Conservation (phyloP, 169 alveolate species). For the Toxoplasma gondii region DNA sequence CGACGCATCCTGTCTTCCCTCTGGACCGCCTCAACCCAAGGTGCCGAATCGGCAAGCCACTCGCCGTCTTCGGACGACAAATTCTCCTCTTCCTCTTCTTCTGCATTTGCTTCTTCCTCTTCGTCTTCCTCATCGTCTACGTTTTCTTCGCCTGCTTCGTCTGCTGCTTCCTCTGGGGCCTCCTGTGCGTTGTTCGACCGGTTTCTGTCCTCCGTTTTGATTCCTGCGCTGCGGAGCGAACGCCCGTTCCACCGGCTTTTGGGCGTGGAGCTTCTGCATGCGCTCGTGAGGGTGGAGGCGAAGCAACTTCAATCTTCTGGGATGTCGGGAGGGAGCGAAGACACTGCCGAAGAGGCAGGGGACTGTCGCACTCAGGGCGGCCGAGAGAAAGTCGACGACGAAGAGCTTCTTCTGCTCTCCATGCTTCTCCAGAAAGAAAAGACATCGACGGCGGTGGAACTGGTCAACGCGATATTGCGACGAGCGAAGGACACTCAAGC, state of each 20-base stretch:
- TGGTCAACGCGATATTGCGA: background rate
- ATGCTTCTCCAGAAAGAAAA: background rate
- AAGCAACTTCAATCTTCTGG: background rate
- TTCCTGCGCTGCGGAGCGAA: conserved; percentile 42
- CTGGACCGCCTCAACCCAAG: background rate
- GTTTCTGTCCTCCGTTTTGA: background rate
- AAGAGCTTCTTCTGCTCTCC: background rate
- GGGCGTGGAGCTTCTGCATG: conserved; percentile 55
- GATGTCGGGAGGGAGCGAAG: background rate
- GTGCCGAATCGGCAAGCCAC: too few relatives aligned
- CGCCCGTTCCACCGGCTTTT: conserved; percentile 54
- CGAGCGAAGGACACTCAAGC: background rate
- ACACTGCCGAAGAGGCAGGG: background rate
- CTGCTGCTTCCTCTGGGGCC: background rate
- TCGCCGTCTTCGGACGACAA: too few relatives aligned
- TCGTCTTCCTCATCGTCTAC: too few relatives aligned
- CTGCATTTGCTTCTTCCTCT: too few relatives aligned
- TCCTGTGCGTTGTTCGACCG: conserved; percentile 25
- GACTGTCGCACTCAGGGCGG: background rate
- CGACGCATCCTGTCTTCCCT: background rate
- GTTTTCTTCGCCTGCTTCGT: too few relatives aligned
- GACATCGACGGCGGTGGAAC: background rate
- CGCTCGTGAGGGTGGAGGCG: conserved; percentile 16
- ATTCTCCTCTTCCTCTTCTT: too few relatives aligned
- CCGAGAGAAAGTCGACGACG: background rate